Conservation (phyloP, 2,329 filamentous ascomycete species). For the Penicillium griseofulvum region DNA sequence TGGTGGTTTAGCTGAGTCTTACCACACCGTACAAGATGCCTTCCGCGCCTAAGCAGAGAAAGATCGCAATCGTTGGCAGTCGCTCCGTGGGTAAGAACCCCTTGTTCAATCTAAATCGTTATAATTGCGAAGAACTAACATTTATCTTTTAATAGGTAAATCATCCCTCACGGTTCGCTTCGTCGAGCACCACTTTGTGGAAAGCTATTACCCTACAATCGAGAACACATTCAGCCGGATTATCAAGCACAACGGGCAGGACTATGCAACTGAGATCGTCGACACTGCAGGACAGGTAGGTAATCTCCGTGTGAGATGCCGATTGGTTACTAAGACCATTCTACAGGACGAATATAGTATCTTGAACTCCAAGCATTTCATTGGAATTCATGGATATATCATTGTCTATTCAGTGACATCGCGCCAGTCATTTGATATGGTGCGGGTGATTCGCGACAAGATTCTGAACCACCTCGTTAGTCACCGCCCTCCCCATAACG, state of each 20-base stretch:
- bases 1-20: background rate
- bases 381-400: constrained; percentile 98
- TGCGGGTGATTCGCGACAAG: constrained; percentile 92
- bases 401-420: constrained; percentile 97
- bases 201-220: constrained; percentile 98
- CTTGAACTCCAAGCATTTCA: constrained; percentile 97
- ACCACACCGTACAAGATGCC: constrained; percentile 53
- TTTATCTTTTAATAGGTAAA: constrained; percentile 67
- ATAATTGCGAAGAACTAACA: constrained; percentile 1
- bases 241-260: constrained; percentile 88
- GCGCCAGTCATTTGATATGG: constrained; percentile 94
- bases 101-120: background rate
- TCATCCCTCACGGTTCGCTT: constrained; percentile 96
- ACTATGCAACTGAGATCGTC: constrained; percentile 94
- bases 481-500: background rate
- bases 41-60: constrained; percentile 77
- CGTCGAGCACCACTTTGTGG: constrained; percentile 96
- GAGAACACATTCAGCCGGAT: constrained; percentile 98
- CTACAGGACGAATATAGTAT: constrained; percentile 94
- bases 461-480: constrained; percentile 91
- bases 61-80: constrained; percentile 94
- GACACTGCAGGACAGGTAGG: constrained; percentile 91
- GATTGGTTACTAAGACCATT: constrained; percentile 16
- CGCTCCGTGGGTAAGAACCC: constrained; percentile 73
- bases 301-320: constrained; percentile 4